Evolutionary conservation across 441 rosid genomes (phyloP).

Genomic region (Raphanus hybrid): DNA sequence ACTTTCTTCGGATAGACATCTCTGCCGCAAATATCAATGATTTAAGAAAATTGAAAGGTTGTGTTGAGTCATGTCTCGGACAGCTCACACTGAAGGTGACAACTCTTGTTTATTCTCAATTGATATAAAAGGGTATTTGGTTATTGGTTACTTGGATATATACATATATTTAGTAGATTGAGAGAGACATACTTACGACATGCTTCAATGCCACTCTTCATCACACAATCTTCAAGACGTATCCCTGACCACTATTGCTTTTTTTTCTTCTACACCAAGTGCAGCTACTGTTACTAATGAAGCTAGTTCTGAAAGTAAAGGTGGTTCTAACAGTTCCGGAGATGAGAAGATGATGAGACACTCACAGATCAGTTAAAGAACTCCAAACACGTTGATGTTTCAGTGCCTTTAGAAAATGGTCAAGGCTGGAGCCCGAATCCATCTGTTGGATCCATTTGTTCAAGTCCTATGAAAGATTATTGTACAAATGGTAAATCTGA

Average conservation of each 20-base stretch:
- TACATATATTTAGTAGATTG: constrained; percentile 62
- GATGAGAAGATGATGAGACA: too few species aligned
- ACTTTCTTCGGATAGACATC: constrained; percentile 84
- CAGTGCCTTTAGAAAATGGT: too few species aligned
- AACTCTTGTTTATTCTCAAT: constrained; percentile 20
- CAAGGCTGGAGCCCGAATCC: too few species aligned
- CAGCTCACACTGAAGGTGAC: constrained; percentile 88
- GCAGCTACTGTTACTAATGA: too few species aligned
- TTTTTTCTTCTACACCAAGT: constrained; percentile 17
- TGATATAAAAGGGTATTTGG: constrained; percentile 13
- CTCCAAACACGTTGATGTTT: too few species aligned
- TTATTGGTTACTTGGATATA: constrained; percentile 19
- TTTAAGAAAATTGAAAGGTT: constrained; percentile 67
- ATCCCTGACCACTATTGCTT: constrained; percentile 71
- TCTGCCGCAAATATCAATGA: constrained; percentile 57
- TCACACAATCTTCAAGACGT: constrained; percentile 75
- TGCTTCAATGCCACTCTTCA: constrained; percentile 95
- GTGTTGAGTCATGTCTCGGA: constrained; percentile 89
- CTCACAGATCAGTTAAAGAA: too few species aligned
- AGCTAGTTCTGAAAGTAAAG: too few species aligned
- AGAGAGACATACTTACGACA: constrained; percentile 80
- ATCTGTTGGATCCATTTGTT: too few species aligned
- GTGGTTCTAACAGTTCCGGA: too few species aligned
- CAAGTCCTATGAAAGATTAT: constrained; percentile 33
- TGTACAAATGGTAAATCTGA: constrained; percentile 46